Percentiles rank a stretch among this genome's conserved stretches.
Evolutionary conservation across 2,329 filamentous ascomycete species (phyloP).

Genomic region (Zalaria sp.): DNA sequence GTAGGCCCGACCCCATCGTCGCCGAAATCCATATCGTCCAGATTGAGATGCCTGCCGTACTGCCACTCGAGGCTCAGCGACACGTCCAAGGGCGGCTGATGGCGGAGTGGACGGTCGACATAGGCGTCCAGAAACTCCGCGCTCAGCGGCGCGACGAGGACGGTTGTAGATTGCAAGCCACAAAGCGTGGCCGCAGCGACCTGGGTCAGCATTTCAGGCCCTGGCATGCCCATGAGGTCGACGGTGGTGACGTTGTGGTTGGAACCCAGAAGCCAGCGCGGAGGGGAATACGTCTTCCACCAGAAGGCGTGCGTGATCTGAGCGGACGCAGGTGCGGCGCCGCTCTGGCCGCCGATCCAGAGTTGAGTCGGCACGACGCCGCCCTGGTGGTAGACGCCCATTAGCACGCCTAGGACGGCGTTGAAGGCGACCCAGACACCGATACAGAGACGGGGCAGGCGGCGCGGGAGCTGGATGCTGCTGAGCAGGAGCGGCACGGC

Average conservation of each 20-base stretch:
- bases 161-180: slow-evolving; percentile 25
- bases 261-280: slow-evolving; percentile 65
- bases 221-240: slow-evolving; percentile 61
- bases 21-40: slow-evolving; percentile 69
- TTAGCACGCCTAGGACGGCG: slow-evolving; percentile 49
- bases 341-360: slow-evolving; percentile 53
- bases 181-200: slow-evolving; percentile 48
- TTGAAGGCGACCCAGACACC: slow-evolving; percentile 58
- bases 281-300: slow-evolving; percentile 81
- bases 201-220: slow-evolving; percentile 44
- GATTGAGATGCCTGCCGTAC: slow-evolving; percentile 53
- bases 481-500: slow-evolving; percentile 65
- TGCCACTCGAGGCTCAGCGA: slow-evolving; percentile 58
- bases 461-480: slow-evolving; percentile 52
- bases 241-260: slow-evolving; percentile 58
- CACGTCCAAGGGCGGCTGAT: slow-evolving; percentile 23
- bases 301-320: slow-evolving; percentile 48
- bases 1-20: slow-evolving; percentile 65
- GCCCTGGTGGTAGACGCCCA: slow-evolving; percentile 74
- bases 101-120: slow-evolving; percentile 1
- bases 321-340: slow-evolving; percentile 34
- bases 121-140: slow-evolving; percentile 54
- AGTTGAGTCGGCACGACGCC: slow-evolving; percentile 64
- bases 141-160: slow-evolving; percentile 58
- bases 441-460: slow-evolving; percentile 36